Percentiles rank a stretch among this genome's conserved stretches.
phyloP scores from a whole-genome alignment of 768 basidiomycete species.

The Tricholoma saponaceum region DNA sequence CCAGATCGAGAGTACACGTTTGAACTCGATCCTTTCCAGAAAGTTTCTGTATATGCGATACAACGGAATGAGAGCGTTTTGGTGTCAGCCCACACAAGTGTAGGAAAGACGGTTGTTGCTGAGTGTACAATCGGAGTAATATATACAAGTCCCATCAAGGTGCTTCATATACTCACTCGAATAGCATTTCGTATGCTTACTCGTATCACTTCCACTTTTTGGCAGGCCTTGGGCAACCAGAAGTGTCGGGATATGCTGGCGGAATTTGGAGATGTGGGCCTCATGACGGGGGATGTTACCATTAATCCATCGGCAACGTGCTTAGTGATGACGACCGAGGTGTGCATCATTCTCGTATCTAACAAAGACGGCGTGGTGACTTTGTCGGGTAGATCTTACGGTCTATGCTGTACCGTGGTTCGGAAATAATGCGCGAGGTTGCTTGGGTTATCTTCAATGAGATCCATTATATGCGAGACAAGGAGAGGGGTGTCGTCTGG shows the following conservation, averaged over 20 bases:
- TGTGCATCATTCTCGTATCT: conserved; percentile 29
- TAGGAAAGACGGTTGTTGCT: conserved; percentile 98
- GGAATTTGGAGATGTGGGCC: conserved; percentile 95
- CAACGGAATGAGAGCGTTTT: conserved; percentile 97
- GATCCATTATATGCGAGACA: conserved; percentile 99
- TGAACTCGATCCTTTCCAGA: conserved; percentile 95
- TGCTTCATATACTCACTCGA: too few relatives aligned
- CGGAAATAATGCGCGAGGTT: conserved; percentile 99
- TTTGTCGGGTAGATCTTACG: conserved; percentile 89
- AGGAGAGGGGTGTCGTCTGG: conserved; percentile 99
- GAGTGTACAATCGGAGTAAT: conserved; percentile 99
- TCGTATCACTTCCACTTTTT: conserved; percentile 14
- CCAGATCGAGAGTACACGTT: conserved; percentile 95
- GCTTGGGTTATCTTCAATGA: conserved; percentile 99
- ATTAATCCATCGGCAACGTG: conserved; percentile 97
- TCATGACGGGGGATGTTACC: conserved; percentile 99
- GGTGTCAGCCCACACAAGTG: conserved; percentile 97
- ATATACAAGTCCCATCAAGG: conserved; percentile 99
- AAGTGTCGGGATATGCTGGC: conserved; percentile 98
- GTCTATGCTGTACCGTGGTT: conserved; percentile 98
- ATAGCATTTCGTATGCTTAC: too few relatives aligned
- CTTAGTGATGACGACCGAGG: conserved; percentile 99
- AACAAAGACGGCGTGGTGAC: too few relatives aligned
- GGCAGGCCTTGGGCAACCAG: conserved; percentile 94
- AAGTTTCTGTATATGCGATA: conserved; percentile 91